phyloP scores from a whole-genome alignment of 2,329 filamentous ascomycete species.

The Trichoderma afroharzianum region DNA sequence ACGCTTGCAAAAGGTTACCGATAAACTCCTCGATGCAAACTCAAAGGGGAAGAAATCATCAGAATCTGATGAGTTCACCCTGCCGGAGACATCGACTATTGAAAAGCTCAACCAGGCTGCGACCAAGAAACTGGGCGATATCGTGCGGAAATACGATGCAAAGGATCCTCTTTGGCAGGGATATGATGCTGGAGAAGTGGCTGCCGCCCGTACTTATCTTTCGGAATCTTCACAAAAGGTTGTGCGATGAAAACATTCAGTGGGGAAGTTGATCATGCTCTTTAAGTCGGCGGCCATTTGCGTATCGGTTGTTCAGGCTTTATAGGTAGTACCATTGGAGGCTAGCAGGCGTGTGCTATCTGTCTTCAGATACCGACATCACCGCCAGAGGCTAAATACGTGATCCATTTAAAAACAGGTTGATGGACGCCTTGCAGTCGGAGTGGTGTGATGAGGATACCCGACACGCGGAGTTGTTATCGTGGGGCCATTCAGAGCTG shows the following conservation, averaged over 20 bases:
- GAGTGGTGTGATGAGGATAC: not conserved
- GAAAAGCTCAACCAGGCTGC: constrained; percentile 68
- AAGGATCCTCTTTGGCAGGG: constrained; percentile 67
- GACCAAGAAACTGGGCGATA: constrained; percentile 71
- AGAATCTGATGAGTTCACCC: constrained; percentile 47
- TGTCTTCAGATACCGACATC: not conserved
- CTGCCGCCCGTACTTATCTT: constrained; percentile 66
- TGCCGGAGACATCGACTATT: constrained; percentile 57
- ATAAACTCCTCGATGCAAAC: constrained; percentile 45
- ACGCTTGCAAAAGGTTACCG: constrained; percentile 41
- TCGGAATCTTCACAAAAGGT: constrained; percentile 47
- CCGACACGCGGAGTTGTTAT: not conserved
- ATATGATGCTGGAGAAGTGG: constrained; percentile 67
- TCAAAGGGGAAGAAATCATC: constrained; percentile 43
- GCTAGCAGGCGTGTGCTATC: not conserved
- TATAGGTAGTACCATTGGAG: not conserved
- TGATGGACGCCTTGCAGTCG: not conserved
- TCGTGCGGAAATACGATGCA: constrained; percentile 61
- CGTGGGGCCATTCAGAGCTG: not conserved
- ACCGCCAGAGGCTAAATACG: not conserved
- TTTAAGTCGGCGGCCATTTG: not conserved
- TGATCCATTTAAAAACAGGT: not conserved
- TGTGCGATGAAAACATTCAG: constrained; percentile 36
- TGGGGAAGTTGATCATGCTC: not conserved
- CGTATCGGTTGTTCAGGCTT: not conserved